A percentile compares a stretch with the other conserved stretches of the same genome.
phyloP scores from a whole-genome alignment of 805 yeast genomes.

The Candida sonorensis region DNA sequence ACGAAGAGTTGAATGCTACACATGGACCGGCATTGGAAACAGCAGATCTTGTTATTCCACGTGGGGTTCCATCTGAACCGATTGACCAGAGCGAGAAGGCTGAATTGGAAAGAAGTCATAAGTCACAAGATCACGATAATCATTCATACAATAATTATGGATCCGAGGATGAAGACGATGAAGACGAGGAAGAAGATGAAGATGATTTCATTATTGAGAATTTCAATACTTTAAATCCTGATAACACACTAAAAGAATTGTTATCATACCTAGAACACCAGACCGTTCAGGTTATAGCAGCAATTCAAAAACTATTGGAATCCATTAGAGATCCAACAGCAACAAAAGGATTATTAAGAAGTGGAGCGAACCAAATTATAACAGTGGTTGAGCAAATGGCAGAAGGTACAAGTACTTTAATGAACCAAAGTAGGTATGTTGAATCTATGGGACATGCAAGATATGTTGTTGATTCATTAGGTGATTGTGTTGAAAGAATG shows the following conservation, averaged over 20 bases:
- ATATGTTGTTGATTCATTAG: constrained; percentile 83
- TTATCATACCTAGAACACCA: constrained; percentile 86
- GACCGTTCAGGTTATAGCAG: constrained; percentile 83
- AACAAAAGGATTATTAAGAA: constrained; percentile 65
- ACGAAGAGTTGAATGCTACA: not conserved
- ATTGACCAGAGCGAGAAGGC: too few relatives aligned
- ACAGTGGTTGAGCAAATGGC: constrained; percentile 80
- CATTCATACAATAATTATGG: too few relatives aligned
- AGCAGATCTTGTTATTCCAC: constrained; percentile 1
- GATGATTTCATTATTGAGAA: constrained; percentile 56
- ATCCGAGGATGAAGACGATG: constrained; percentile 12
- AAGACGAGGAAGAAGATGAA: constrained; percentile 16
- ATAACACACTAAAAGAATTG: constrained; percentile 78
- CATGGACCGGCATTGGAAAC: too few relatives aligned
- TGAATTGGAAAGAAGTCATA: too few relatives aligned
- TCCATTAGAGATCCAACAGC: constrained; percentile 74
- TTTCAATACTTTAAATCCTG: constrained; percentile 81
- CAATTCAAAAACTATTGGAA: constrained; percentile 75
- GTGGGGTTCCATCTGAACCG: too few relatives aligned
- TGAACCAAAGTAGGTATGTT: constrained; percentile 82
- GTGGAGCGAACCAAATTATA: constrained; percentile 69
- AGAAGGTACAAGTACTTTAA: constrained; percentile 78
- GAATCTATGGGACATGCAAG: constrained; percentile 84
- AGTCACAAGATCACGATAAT: too few relatives aligned
- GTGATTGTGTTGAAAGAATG: constrained; percentile 84